phyloP scores from a whole-genome alignment of 768 basidiomycete species.

The Trichaptum fuscoviolaceum region DNA sequence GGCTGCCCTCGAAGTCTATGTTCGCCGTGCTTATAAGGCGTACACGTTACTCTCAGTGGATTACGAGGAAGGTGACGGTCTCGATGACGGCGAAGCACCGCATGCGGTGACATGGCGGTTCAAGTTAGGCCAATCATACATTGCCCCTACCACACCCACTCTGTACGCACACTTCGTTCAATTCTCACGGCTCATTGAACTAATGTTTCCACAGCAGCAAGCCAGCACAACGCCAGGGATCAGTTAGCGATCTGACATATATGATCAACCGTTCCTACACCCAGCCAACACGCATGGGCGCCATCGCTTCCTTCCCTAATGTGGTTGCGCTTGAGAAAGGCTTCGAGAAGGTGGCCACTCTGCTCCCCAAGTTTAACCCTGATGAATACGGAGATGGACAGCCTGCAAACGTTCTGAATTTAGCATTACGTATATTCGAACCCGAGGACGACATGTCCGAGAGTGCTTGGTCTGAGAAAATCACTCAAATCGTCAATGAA shows the following conservation, averaged over 20 bases:
- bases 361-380: slow-evolving; percentile 70
- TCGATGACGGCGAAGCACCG: slow-evolving; percentile 79
- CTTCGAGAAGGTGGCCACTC: slow-evolving; percentile 65
- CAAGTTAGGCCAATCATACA: slow-evolving; percentile 86
- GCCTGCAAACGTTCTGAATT: slow-evolving; percentile 89
- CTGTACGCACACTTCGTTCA: slow-evolving; percentile 29
- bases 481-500: slow-evolving; percentile 68
- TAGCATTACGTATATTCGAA: slow-evolving; percentile 86
- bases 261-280: slow-evolving; percentile 82
- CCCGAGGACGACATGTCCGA: slow-evolving; percentile 74
- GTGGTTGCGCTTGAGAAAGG: slow-evolving; percentile 62
- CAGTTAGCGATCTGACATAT: slow-evolving; percentile 94
- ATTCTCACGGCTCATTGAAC: slow-evolving; percentile 7
- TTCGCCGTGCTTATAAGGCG: slow-evolving; percentile 92
- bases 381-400: slow-evolving; percentile 64
- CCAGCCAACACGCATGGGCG: slow-evolving; percentile 87
- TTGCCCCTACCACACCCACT: slow-evolving; percentile 79
- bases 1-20: slow-evolving; percentile 95
- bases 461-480: slow-evolving; percentile 68
- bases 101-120: slow-evolving; percentile 90
- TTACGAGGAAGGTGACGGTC: slow-evolving; percentile 86
- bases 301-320: slow-evolving; percentile 87
- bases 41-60: slow-evolving; percentile 90
- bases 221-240: slow-evolving; percentile 66
- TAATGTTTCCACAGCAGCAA: slow-evolving; percentile 35